These are phyloP conservation scores for Rhizophora apiculata DNA, from an alignment of 345 rosid species.

Conservation along the genomic window DNA sequence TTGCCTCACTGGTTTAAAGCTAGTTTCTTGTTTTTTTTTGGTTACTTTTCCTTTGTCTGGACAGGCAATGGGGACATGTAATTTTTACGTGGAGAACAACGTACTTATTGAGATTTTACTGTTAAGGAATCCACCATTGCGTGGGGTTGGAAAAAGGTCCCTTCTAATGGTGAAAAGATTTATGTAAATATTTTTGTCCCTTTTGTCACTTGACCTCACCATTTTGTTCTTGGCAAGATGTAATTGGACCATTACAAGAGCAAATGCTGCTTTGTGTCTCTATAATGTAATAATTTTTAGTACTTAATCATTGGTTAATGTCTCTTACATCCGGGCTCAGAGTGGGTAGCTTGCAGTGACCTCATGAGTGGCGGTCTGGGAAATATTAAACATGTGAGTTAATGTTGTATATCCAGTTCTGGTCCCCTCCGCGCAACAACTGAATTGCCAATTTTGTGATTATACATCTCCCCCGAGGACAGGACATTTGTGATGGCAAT, in stretches of 20 bases:
- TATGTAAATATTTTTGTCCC: too few relatives aligned
- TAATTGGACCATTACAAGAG: too few relatives aligned
- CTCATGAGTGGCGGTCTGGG: too few relatives aligned
- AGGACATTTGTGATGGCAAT: constrained; percentile 8
- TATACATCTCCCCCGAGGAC: background rate
- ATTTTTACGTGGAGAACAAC: background rate
- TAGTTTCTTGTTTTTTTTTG: too few relatives aligned
- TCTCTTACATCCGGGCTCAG: background rate
- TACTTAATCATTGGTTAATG: too few relatives aligned
- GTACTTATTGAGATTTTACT: background rate
- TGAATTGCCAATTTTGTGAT: background rate
- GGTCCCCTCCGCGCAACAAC: constrained; percentile 8
- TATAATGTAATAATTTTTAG: too few relatives aligned
- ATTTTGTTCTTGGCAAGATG: too few relatives aligned
- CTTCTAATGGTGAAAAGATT: too few relatives aligned
- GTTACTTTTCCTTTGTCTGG: background rate
- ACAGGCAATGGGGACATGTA: background rate
- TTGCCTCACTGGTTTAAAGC: background rate
- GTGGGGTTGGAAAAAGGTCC: too few relatives aligned
- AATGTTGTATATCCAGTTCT: background rate
- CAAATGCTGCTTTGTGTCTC: too few relatives aligned
- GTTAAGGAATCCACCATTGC: background rate
- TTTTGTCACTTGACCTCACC: too few relatives aligned
- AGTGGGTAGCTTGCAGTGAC: too few relatives aligned
- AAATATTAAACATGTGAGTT: background rate